Base-by-base conservation (phyloP, 1,139 yeast species). In the Yamadazyma diddensiae region DNA sequence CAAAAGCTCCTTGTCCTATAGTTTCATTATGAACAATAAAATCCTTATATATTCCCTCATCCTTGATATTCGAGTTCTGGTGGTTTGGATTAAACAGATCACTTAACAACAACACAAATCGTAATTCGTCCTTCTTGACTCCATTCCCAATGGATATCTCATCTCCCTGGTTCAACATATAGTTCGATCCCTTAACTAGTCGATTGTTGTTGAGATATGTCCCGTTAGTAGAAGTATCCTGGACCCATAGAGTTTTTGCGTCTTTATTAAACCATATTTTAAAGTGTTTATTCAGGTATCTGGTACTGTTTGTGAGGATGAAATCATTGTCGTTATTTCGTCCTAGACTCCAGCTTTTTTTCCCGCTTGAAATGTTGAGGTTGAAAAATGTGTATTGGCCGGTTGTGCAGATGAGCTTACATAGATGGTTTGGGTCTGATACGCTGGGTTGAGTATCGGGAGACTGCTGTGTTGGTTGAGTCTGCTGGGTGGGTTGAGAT, bases 1-100 rank as follows among this genome's bases (percentile, higher is more conserved):
- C 97, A 70, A 92, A 92, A 5, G 97, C 97, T 6, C 98, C 98
- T 47, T 86, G 94, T 1, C 98, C 98, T 3, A 92, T 82, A 5
- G 85, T 79, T 47, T 84, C 95, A 52, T 79, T 82, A 39, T 85
- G 79, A 19, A 92, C 76, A 11, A 85, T 83, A 54, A 80, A 92
- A 47, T 82, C 84, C 38, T 76, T 77, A 50, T 75, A 73, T 12
- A 92, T 82, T 0, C 88, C 75, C 31, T 64, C 64, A 35, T 65
- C 70, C 36, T 52, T 56, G 15, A 52, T 47, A 1, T 57, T 50
- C 27, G 45, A 39, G 21, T 47, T 46, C 18, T 47, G 43, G 24
- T 49, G 43, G 13, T 45, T 45, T 3, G 74, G 74, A 38, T 69
- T 68, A 43, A 50, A 69, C 18, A 40, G 36, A 34, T 67, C 73